phyloP scores from a whole-genome alignment of 345 rosid species.

The Leavenworthia alabamica region DNA sequence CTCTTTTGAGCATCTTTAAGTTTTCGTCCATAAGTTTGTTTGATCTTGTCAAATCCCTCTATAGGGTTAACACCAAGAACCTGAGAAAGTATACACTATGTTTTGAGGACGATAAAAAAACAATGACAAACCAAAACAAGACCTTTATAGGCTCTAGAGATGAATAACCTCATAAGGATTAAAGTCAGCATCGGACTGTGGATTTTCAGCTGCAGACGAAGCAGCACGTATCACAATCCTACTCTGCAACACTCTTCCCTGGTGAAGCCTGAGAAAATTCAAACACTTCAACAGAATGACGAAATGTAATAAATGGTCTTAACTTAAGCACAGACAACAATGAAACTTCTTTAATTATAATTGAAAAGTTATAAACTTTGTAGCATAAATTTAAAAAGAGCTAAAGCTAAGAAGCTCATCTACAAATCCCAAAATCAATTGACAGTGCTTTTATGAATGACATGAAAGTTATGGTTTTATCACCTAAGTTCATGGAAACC shows the following conservation, averaged over 20 bases:
- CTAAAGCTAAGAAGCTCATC: background rate
- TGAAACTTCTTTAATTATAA: background rate
- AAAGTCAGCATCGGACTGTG: conserved; percentile 53
- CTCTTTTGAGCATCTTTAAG: conserved; percentile 75
- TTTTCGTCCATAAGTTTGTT: conserved; percentile 56
- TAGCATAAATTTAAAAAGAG: background rate
- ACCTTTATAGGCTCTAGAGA: background rate
- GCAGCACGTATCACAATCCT: conserved; percentile 46
- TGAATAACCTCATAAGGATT: conserved; percentile 79
- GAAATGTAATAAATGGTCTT: background rate
- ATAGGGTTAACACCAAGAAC: conserved; percentile 86
- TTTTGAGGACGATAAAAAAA: background rate
- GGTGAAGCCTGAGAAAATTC: conserved; percentile 21
- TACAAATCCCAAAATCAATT: background rate
- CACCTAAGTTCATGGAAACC: background rate
- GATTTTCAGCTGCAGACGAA: conserved; percentile 68
- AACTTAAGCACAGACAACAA: background rate
- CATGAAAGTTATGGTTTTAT: too few species aligned
- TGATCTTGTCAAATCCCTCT: conserved; percentile 75
- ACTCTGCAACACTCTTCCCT: conserved; percentile 30
- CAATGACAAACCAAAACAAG: conserved; percentile 7
- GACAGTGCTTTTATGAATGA: background rate
- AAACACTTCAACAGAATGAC: background rate
- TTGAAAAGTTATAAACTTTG: background rate
- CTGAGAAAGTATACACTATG: conserved; percentile 40